Base-by-base conservation (phyloP, 192 early-diverging fungal genomes). In the Backusella mclennaniae region DNA sequence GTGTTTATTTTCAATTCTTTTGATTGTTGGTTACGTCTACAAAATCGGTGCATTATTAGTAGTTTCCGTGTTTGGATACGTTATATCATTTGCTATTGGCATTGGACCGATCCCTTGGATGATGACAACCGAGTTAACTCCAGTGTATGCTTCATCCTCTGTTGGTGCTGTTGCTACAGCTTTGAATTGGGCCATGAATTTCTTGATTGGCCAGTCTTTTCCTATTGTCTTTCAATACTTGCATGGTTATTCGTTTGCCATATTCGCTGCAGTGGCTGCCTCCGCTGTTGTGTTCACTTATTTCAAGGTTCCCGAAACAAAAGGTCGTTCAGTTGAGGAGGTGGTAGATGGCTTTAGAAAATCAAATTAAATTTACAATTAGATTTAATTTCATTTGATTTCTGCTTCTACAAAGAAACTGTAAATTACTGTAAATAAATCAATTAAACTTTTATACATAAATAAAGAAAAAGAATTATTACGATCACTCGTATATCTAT, bases 101-200 rank as follows among this genome's bases (percentile, higher is more conserved):
- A 79, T 94, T 0, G 95, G 95, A 23, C 88, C 91, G 2, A 93
- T 95, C 53, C 93, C 95, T 2, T 95, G 93, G 93, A 83, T 94
- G 29, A 86, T 93, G 46, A 84, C 91, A 1, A 90, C 93, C 11
- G 95, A 96, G 73, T 80, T 94, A 68, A 84, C 93, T 19, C 95
- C 95, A 0, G 85, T 89, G 5, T 90, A 91, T 73, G 93, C 93
- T 0, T 84, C 92, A 66, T 89, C 91, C 0, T 82, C 92, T 2
- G 91, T 92, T 35, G 89, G 90, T 0, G 87, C 91, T 0, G 79
- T 95, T 21, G 90, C 93, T 46, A 94, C 91, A 7, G 86, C 84
- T 6, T 82, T 92, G 23, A 95, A 95, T 75, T 96, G 93, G 89
- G 56, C 77, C 9, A 80, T 74, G 31, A 86, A 86, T 76, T 86